Base-by-base conservation (phyloP, 176 grass and related monocot genomes). In the barley (Hordeum vulgare) region DNA sequence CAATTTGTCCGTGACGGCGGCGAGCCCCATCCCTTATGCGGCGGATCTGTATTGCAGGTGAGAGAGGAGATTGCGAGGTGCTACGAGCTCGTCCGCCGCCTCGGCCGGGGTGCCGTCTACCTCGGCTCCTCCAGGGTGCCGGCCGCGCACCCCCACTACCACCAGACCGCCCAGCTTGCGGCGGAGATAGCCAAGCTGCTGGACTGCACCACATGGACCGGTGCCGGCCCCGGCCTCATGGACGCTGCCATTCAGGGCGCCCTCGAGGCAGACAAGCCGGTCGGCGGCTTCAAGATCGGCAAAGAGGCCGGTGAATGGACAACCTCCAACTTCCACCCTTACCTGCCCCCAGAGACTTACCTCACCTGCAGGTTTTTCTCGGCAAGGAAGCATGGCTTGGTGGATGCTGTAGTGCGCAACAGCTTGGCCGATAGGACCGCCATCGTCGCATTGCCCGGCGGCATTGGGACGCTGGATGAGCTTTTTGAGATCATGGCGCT, bases 361-460 rank as follows among this genome's bases (percentile, higher is more conserved):
- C 64, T 92, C 72, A 98, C 96, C 35, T 98, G 93, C 91, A 93
- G 96, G 85, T 98, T 98, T 69, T 95, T 98, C 87, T 98, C 90
- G 0, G 93, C 93, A 37, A 85, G 96, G 74, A 98, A 98, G 74
- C 96, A 98, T 37, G 96, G 92, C 1, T 80, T 98, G 10, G 93
- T 98, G 25, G 93, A 98, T 78, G 96, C 93, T 57, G 87, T 49
- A 1, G 89, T 98, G 15, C 71, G 93, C 63, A 95, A 91, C 74
- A 86, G 65, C 39, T 64, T 39, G 17, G 64, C 73, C 0, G 89
- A 95, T 56, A 81, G 20, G 83, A 98, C 96, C 11, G 91, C 78
- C 3, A 66, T 92, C 6, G 14, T 98, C 28, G 91, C 78, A 0
- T 84, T 98, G 4, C 93, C 96, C 0, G 93, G 91, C 25, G 93